These are phyloP conservation scores for Aspergillus luchuensis DNA, from an alignment of 2,329 filamentous ascomycete species.

Conservation along the genomic window DNA sequence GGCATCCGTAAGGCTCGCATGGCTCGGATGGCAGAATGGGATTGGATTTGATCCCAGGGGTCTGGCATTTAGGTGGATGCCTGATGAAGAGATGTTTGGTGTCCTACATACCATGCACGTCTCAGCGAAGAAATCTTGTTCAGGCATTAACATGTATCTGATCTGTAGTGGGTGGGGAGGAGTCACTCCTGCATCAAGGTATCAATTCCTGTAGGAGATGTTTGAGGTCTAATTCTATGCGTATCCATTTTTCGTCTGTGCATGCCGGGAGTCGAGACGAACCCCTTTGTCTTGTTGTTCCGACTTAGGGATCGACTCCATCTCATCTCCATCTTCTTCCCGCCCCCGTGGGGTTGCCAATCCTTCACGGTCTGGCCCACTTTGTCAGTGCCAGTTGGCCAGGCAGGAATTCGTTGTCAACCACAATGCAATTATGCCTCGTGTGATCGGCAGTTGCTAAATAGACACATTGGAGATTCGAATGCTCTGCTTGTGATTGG, in stretches of 20 bases:
- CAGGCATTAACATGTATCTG: background rate
- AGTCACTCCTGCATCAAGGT: background rate
- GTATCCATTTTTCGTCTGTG: background rate
- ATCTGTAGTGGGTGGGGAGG: background rate
- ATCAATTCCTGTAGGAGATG: background rate
- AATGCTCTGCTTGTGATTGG: background rate
- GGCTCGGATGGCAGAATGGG: background rate
- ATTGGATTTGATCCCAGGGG: background rate
- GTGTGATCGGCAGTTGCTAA: background rate
- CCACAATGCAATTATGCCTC: background rate
- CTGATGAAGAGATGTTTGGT: background rate
- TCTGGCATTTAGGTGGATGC: constrained; percentile 4
- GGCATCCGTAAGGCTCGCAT: background rate
- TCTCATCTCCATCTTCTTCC: constrained; percentile 6
- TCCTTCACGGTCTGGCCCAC: constrained; percentile 4
- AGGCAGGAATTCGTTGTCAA: background rate
- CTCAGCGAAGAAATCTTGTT: background rate
- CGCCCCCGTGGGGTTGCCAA: constrained; percentile 10
- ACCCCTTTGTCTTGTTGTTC: background rate
- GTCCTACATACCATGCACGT: background rate
- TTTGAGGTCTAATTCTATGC: background rate
- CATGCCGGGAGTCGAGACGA: background rate
- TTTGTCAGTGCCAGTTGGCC: background rate
- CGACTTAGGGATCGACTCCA: constrained; percentile 6
- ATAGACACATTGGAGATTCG: background rate